A percentile compares a stretch with the other conserved stretches of the same genome.
phyloP scores from a whole-genome alignment of 768 basidiomycete species.

The Psilocybe sp. region DNA sequence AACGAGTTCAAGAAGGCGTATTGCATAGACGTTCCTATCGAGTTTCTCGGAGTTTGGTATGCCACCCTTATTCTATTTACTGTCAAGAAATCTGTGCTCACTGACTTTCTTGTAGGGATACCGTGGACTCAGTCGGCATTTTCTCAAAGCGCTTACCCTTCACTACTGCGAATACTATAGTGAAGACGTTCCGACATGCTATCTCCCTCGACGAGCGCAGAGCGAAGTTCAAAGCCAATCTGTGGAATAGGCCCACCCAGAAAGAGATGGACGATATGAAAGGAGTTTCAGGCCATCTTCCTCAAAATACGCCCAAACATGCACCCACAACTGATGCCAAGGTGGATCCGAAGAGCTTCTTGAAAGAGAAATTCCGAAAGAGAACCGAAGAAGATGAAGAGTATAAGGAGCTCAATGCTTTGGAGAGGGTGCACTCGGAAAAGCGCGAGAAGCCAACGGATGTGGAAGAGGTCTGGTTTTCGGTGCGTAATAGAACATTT shows the following conservation, averaged over 20 bases:
- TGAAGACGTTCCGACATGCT: conserved; percentile 19
- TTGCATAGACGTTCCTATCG: conserved; percentile 24
- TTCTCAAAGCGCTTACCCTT: conserved; percentile 19
- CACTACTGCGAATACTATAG: conserved; percentile 17
- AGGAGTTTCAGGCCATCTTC: conserved; percentile 11
- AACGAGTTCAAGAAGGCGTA: conserved; percentile 31
- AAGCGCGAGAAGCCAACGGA: conserved; percentile 24
- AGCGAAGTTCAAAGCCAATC: conserved; percentile 49
- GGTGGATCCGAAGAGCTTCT: background rate
- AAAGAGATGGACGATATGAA: conserved; percentile 18
- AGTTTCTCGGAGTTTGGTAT: conserved; percentile 34
- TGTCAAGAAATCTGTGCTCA: background rate
- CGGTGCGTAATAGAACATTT: background rate
- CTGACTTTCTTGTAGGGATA: conserved; percentile 28
- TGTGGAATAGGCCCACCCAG: conserved; percentile 33
- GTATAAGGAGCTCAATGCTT: conserved; percentile 4
- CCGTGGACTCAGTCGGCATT: conserved; percentile 19
- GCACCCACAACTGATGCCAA: conserved; percentile 2
- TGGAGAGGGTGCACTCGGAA: conserved; percentile 27
- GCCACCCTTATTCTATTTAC: background rate
- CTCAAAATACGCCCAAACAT: conserved; percentile 4
- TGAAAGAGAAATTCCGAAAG: no score
- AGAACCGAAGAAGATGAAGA: no score
- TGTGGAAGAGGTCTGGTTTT: conserved; percentile 45
- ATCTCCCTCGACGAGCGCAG: conserved; percentile 19